Evolutionary conservation across 2,329 filamentous ascomycete species (phyloP).

Genomic region (Colletotrichum noveboracense): DNA sequence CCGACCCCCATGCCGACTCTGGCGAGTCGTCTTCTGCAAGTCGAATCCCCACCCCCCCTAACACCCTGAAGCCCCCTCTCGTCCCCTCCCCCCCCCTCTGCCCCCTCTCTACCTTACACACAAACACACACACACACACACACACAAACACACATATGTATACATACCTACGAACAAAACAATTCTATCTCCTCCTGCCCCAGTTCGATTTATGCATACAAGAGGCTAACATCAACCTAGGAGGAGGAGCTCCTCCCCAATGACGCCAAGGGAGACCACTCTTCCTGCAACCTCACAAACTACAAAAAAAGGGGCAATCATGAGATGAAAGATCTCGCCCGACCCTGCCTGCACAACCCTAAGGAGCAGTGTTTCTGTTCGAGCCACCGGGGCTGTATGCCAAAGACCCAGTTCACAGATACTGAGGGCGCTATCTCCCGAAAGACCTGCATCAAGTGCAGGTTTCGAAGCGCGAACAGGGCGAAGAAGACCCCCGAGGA

Average conservation of each 20-base stretch:
- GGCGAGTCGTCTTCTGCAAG: neutral
- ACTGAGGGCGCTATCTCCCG: neutral
- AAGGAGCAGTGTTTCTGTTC: neutral
- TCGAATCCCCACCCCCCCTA: neutral
- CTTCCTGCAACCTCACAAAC: neutral
- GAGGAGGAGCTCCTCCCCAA: neutral
- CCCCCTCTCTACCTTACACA: no score
- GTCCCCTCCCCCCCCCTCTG: no score
- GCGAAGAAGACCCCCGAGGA: neutral
- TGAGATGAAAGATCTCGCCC: neutral
- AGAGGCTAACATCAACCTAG: neutral
- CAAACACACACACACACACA: no score
- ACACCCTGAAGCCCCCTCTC: no score
- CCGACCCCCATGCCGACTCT: neutral
- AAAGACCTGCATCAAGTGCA: neutral
- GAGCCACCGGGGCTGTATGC: neutral
- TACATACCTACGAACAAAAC: neutral
- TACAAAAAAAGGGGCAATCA: neutral
- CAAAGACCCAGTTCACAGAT: neutral
- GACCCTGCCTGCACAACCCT: neutral
- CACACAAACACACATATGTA: neutral
- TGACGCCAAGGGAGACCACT: neutral
- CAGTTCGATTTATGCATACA: neutral
- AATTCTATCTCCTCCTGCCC: accelerated
- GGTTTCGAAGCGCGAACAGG: neutral